Evolutionary conservation across 805 yeast genomes (phyloP), one percentile per base, ranked within the genome.

Genomic region (Hemisphaericaspora nanyangensis): DNA sequence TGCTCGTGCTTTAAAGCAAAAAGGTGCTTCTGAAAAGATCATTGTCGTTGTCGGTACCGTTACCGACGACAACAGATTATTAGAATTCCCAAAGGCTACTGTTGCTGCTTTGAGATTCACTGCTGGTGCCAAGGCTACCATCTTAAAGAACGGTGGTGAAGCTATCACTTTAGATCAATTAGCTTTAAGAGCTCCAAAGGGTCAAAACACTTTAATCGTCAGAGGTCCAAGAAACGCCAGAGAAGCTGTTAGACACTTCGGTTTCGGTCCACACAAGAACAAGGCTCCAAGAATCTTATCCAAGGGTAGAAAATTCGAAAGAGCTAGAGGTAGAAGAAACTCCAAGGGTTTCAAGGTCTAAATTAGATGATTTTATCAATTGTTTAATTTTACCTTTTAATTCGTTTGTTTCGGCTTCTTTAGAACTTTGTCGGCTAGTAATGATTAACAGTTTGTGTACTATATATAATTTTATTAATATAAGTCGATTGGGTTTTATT

Each of bases 271-370:
- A 68, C 99, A 93, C 95, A 88, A 88, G 83, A 77, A 80, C 79
- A 93, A 93, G 88, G 98, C 98, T 67, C 99, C 99, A 77, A 89
- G 95, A 80, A 83, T 93, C 74, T 64, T 75, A 67, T 91, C 98
- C 52, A 89, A 79, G 74, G 99, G 99, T 74, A 93, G 98, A 85
- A 93, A 93, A 80, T 93, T 93, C 84, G 99, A 93, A 84, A 89
- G 93, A 78, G 99, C 97, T 66, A 93, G 99, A 87, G 99, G 99
- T 84, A 95, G 85, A 77, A 83, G 99, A 80, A 84, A 80, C 74
- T 90, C 98, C 59, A 89, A 95, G 84, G 99, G 96, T 80, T 93
- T 93, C 99, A 93, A 93, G 86, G 99, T 93, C 78, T 93, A 91
- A 88, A 58, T 50, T 47, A 43, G 41, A 29, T 34, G 30, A 30